Conservation (phyloP, 345 rosid genomes). For the Linum trigynum region DNA sequence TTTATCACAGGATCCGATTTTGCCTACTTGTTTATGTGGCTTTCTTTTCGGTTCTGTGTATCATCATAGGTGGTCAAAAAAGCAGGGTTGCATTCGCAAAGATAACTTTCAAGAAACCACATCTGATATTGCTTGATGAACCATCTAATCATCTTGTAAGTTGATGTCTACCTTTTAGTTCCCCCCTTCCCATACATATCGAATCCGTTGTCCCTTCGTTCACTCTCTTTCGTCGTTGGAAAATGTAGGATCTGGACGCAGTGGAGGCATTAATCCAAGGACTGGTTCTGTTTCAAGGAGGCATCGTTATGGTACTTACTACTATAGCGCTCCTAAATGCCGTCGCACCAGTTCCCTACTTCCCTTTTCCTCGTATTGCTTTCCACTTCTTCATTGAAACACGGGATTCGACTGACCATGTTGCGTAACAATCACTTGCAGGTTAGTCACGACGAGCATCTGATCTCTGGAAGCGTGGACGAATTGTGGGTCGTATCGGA, state of each 20-base stretch:
- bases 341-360: background rate
- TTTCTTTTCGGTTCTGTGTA: conserved; percentile 3
- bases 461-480: conserved; percentile 93
- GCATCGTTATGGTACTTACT: conserved; percentile 71
- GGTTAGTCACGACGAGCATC: conserved; percentile 98
- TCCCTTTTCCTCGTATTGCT: background rate
- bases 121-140: conserved; percentile 91
- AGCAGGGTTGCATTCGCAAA: conserved; percentile 98
- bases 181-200: background rate
- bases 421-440: conserved; percentile 17
- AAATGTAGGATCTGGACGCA: conserved; percentile 86
- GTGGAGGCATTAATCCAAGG: conserved; percentile 99
- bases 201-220: background rate
- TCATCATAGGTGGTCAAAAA: conserved; percentile 80
- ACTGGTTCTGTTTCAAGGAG: conserved; percentile 92
- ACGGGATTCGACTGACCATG: background rate
- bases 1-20: background rate
- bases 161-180: conserved; percentile 12
- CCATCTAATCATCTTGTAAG: conserved; percentile 99
- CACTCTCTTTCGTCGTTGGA: background rate
- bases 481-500: conserved; percentile 89
- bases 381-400: background rate
- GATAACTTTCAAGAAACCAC: conserved; percentile 98
- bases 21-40: background rate
- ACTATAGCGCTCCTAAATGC: background rate